Evolutionary conservation across 306 rosid genomes (phyloP), one percentile per base, ranked within the genome.

Genomic region (Quercus gilva): DNA sequence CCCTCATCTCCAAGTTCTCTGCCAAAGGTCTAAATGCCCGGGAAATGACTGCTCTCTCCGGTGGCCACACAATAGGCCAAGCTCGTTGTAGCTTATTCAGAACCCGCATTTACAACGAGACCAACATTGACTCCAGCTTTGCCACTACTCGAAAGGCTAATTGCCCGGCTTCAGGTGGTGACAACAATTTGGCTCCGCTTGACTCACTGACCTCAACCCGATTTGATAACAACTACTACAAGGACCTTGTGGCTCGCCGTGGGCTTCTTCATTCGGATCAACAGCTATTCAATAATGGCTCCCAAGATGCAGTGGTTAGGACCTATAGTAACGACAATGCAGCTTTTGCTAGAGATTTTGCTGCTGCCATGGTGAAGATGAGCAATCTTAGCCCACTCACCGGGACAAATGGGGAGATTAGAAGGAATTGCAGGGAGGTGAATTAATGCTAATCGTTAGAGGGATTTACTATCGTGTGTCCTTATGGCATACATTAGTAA

Each of bases 211-310:
- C 91, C 13, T 76, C 82, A 0, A 69, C 20, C 5, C 12, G 0
- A 0, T 94, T 94, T 55, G 98, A 94, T 19, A 94, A 91, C 58
- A 80, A 14, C 12, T 94, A 94, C 81, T 92, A 75, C 74, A 52
- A 3, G 7, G 87, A 85, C 69, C 88, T 94, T 2, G 75, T 85
- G 28, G 78, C 60, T 69, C 35, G 10, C 2, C 93, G 92, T 14
- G 99, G 96, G 1, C 87, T 95, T 20, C 87, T 95, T 19, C 89
- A 82, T 31, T 92, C 99, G 0, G 99, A 95, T 35, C 99, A 92
- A 85, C 87, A 67, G 81, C 88, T 95, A 29, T 91, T 91, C 86
- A 83, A 85, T 64, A 74, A 71, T 18, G 95, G 88, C 0, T 78
- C 90, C 53, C 97, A 90, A 37, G 95, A 88, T 71, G 77, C 84